These are phyloP conservation scores for Teratosphaeria zuluensis DNA, from an alignment of 2,329 filamentous ascomycete species.

Conservation along the genomic window DNA sequence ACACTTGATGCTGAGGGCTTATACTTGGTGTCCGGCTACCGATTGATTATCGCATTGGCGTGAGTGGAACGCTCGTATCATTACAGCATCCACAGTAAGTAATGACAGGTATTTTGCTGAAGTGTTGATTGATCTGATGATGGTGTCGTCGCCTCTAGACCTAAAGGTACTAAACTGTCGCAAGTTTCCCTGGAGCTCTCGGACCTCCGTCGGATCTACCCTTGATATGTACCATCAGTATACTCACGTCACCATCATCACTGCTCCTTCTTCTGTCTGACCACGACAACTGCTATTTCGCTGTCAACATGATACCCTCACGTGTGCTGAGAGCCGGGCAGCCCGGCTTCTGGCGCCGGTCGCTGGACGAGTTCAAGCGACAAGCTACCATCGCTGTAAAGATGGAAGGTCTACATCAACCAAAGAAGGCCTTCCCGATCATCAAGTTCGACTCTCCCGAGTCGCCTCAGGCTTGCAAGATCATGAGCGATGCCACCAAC, in stretches of 20 bases:
- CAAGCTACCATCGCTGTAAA: conserved; percentile 52
- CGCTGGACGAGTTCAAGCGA: conserved; percentile 49
- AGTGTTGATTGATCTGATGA: background rate
- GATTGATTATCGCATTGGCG: too few species aligned
- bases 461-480: conserved; percentile 46
- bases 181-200: background rate
- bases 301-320: background rate
- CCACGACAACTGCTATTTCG: background rate
- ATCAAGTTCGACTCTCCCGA: conserved; percentile 50
- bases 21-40: too few species aligned
- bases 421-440: conserved; percentile 54
- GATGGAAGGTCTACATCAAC: conserved; percentile 58
- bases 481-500: conserved; percentile 69
- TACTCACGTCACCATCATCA: background rate
- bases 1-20: background rate
- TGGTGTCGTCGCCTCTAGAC: background rate
- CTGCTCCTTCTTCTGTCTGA: background rate
- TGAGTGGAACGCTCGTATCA: too few species aligned
- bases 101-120: background rate
- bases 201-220: background rate
- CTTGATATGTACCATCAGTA: background rate
- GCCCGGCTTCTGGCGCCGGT: conserved; percentile 48
- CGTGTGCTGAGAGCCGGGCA: conserved; percentile 1
- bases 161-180: background rate
- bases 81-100: too few species aligned